phyloP scores from a whole-genome alignment of 176 grass and related monocot species.

The Oryza nivara region DNA sequence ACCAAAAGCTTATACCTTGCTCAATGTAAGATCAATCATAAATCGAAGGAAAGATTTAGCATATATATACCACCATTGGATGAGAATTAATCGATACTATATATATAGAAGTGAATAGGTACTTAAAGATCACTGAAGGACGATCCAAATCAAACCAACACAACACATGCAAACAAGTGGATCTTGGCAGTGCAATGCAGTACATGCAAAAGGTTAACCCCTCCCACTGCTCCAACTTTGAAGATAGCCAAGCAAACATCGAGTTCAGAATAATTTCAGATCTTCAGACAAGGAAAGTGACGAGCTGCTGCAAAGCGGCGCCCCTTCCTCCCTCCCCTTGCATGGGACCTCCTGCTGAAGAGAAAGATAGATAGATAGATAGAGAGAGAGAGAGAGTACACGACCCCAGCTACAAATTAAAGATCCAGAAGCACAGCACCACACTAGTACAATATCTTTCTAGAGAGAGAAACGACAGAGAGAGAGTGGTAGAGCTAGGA shows the following conservation, averaged over 20 bases:
- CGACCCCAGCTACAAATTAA: conserved; percentile 19
- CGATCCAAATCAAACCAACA: background rate
- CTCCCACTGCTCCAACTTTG: background rate
- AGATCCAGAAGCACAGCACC: conserved; percentile 1
- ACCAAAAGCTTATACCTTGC: too few species aligned
- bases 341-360: background rate
- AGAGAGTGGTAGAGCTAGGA: background rate
- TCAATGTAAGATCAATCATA: too few species aligned
- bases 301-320: conserved; percentile 45
- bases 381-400: background rate
- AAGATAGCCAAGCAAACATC: background rate
- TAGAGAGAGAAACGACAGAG: too few species aligned
- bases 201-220: background rate
- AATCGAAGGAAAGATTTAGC: too few species aligned
- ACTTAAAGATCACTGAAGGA: background rate
- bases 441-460: too few species aligned
- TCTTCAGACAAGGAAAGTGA: conserved; percentile 28
- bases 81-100: too few species aligned
- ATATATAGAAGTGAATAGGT: background rate
- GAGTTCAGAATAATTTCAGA: background rate
- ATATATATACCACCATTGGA: too few species aligned
- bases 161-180: background rate
- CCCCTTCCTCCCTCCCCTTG: background rate
- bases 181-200: background rate
- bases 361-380: too few species aligned